Evolutionary conservation across 2,329 filamentous ascomycete species (phyloP), one percentile per base, ranked within the genome.

Genomic region (Ophiognomonia clavigignenti-juglandacearum): DNA sequence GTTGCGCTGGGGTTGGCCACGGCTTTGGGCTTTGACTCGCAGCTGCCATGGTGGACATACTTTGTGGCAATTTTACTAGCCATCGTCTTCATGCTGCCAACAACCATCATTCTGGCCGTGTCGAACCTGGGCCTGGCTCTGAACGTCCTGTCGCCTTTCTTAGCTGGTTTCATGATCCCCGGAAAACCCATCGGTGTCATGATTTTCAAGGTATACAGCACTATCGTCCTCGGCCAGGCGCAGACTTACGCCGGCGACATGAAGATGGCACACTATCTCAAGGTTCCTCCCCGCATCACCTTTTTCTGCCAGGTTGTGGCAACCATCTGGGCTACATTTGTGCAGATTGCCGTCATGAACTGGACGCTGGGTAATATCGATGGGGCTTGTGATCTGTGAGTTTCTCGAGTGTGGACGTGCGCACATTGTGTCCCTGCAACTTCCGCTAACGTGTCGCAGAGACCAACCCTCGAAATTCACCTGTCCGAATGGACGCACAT

Each of bases 81-180:
- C 0, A 48, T 65, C 9, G 54, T 73, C 9, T 77, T 71, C 58
- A 68, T 71, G 38, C 54, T 76, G 11, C 73, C 73, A n/a, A 68
- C 64, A 13, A 63, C 63, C 26, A 72, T 74, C 41, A 61, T 77
- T 9, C 58, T 73, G 52, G 75, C 70, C 3, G 69, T 75, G 11
- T 77, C 75, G 14, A 78, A 77, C 56, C 70, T 78, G 13, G 54
- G 64, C 32, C 61, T 77, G 16, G 72, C 71, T 1, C 57, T 80
- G 14, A 79, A 79, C 41, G 74, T 80, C 27, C 62, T 78, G 26
- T 71, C 73, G 1, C 72, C 75, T 39, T 75, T 77, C 53, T 66
- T 80, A 20, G 71, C 78, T 6, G 77, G 77, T 1, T 82, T 82
- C 57, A 74, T 83, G 63, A 71, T 78, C 47, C 79, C 80, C 0